These are phyloP conservation scores for Boletus pseudopeckii DNA, from an alignment of 768 basidiomycete species.

Conservation along the genomic window DNA sequence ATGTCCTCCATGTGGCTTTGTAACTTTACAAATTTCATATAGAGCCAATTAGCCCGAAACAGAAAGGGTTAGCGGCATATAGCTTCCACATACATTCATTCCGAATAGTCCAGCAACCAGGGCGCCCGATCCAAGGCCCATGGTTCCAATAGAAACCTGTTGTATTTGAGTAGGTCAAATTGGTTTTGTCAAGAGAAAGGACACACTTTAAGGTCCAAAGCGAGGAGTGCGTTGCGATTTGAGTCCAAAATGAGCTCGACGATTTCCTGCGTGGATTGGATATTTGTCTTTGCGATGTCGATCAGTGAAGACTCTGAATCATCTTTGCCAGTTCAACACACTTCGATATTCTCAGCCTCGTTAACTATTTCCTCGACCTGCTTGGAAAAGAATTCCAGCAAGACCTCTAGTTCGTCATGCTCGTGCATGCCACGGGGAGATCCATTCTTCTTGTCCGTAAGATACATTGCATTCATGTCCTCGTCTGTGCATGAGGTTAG, in stretches of 20 bases:
- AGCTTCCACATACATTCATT: constrained; percentile 78
- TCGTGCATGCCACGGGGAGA: constrained; percentile 62
- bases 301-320: neutral
- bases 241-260: constrained; percentile 95
- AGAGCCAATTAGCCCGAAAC: constrained; percentile 20
- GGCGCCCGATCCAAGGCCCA: constrained; percentile 89
- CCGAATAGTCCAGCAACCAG: constrained; percentile 90
- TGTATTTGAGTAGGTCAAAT: neutral
- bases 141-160: constrained; percentile 89
- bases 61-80: constrained; percentile 12
- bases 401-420: constrained; percentile 89
- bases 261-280: constrained; percentile 97
- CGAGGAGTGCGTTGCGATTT: constrained; percentile 88
- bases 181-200: neutral
- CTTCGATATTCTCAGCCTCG: constrained; percentile 85
- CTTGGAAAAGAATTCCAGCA: constrained; percentile 93
- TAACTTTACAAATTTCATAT: constrained; percentile 47
- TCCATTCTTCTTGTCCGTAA: constrained; percentile 77
- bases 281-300: constrained; percentile 54
- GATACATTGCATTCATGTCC: constrained; percentile 93
- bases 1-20: constrained; percentile 68
- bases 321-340: constrained; percentile 29
- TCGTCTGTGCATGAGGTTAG: constrained; percentile 57
- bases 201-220: constrained; percentile 81
- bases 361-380: constrained; percentile 97